These are phyloP conservation scores for Ichthyophthirius multifiliis DNA, from an alignment of 169 alveolate genomes.

Conservation along the genomic window DNA sequence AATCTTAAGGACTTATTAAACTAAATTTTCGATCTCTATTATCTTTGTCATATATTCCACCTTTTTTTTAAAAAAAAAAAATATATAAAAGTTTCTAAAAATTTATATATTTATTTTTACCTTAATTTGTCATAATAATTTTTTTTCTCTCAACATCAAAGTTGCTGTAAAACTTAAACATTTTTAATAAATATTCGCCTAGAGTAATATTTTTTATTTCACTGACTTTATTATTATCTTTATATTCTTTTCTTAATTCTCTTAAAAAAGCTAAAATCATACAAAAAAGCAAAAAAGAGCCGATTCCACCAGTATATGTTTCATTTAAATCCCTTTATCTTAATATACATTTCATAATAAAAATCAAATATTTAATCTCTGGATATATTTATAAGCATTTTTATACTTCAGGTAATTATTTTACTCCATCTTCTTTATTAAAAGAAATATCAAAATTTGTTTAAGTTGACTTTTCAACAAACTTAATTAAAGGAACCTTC, in stretches of 20 bases:
- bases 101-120: neutral
- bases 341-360: constrained; percentile 28
- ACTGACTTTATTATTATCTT: neutral
- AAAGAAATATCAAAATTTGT: constrained; percentile 34
- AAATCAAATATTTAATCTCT: constrained; percentile 19
- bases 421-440: constrained; percentile 37
- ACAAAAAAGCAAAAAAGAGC: constrained; percentile 33
- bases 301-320: constrained; percentile 44
- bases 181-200: constrained; percentile 36
- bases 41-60: constrained; percentile 10
- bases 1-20: constrained; percentile 26
- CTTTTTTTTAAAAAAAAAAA: neutral
- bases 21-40: constrained; percentile 23
- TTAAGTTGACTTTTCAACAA: constrained; percentile 20
- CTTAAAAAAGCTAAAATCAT: constrained; percentile 41
- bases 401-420: constrained; percentile 30
- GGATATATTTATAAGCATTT: constrained; percentile 40
- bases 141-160: constrained; percentile 26
- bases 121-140: constrained; percentile 31
- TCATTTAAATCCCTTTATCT: constrained; percentile 45
- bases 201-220: constrained; percentile 19
- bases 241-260: constrained; percentile 22
- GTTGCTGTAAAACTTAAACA: constrained; percentile 26
- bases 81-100: neutral
- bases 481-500: constrained; percentile 40